Percentiles rank a stretch among this genome's conserved stretches.
These are phyloP conservation scores for Kondoa subrosea DNA, from an alignment of 768 basidiomycete species.

Conservation along the genomic window DNA sequence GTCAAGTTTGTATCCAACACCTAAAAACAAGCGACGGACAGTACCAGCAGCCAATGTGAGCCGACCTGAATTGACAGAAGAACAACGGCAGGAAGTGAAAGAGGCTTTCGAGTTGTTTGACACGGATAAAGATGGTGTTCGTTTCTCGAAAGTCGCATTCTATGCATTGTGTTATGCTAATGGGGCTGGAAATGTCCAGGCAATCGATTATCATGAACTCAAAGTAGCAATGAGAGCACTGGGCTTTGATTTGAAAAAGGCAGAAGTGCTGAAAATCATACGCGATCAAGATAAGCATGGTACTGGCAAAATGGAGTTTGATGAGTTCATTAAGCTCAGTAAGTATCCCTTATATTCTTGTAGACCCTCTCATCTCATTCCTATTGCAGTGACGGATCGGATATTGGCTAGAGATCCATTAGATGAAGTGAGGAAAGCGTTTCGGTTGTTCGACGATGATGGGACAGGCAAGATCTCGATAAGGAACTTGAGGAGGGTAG, in stretches of 20 bases:
- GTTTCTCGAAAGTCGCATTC: neutral
- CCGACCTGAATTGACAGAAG: conserved; percentile 23
- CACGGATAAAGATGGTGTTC: conserved; percentile 84
- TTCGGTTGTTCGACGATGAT: conserved; percentile 92
- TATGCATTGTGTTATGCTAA: neutral
- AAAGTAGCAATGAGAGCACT: conserved; percentile 97
- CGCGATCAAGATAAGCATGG: conserved; percentile 45
- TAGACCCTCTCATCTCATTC: neutral
- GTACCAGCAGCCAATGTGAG: neutral
- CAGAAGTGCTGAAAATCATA: conserved; percentile 85
- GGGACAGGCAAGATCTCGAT: conserved; percentile 84
- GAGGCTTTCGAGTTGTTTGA: conserved; percentile 99
- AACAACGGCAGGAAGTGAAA: conserved; percentile 77
- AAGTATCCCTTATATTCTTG: conserved; percentile 31
- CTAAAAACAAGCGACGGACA: conserved; percentile 5
- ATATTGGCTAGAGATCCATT: conserved; percentile 87
- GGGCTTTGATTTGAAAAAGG: conserved; percentile 96
- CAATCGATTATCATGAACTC: conserved; percentile 89
- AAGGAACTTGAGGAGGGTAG: conserved; percentile 76
- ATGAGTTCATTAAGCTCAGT: conserved; percentile 88
- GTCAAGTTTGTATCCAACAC: conserved; percentile 6
- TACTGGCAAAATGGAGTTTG: conserved; percentile 59
- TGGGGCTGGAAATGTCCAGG: conserved; percentile 7
- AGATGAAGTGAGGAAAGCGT: conserved; percentile 89
- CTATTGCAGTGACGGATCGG: conserved; percentile 64